Conservation (phyloP, 2,329 filamentous ascomycete species). For the Ilyonectria sp. region DNA sequence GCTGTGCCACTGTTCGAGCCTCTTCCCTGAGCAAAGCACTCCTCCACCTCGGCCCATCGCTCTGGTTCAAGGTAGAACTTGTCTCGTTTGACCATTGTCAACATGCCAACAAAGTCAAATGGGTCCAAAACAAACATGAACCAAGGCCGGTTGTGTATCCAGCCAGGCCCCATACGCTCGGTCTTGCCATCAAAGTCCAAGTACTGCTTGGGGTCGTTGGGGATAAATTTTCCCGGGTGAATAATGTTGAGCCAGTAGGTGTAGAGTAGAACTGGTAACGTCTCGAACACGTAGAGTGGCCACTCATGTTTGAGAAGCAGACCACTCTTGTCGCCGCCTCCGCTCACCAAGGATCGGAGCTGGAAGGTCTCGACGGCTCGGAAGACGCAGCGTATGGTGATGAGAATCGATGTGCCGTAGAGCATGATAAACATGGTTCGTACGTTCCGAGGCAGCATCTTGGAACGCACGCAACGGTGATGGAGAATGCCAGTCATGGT, state of each 20-base stretch:
- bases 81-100: slow-evolving; percentile 44
- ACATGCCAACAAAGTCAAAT: slow-evolving; percentile 44
- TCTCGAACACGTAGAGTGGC: slow-evolving; percentile 64
- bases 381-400: slow-evolving; percentile 45
- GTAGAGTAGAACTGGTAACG: slow-evolving; percentile 59
- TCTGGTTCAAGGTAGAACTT: slow-evolving; percentile 39
- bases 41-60: slow-evolving; percentile 39
- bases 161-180: slow-evolving; percentile 47
- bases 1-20: slow-evolving; percentile 33
- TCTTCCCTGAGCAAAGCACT: slow-evolving; percentile 43
- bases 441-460: slow-evolving; percentile 44
- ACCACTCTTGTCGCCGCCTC: slow-evolving; percentile 30
- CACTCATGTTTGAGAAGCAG: slow-evolving; percentile 60
- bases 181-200: slow-evolving; percentile 58
- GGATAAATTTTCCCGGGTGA: slow-evolving; percentile 60
- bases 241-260: slow-evolving; percentile 59
- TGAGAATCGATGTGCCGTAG: slow-evolving; percentile 46
- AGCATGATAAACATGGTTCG: slow-evolving; percentile 45
- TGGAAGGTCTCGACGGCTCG: slow-evolving; percentile 46
- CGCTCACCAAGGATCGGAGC: slow-evolving; percentile 32
- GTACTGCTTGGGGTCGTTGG: slow-evolving; percentile 56
- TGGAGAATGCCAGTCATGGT: slow-evolving; percentile 40
- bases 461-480: slow-evolving; percentile 34
- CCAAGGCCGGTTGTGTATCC: slow-evolving; percentile 45
- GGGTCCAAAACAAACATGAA: slow-evolving; percentile 37